These are phyloP conservation scores for Daedaleopsis nitida DNA, from an alignment of 768 basidiomycete species.

Conservation along the genomic window DNA sequence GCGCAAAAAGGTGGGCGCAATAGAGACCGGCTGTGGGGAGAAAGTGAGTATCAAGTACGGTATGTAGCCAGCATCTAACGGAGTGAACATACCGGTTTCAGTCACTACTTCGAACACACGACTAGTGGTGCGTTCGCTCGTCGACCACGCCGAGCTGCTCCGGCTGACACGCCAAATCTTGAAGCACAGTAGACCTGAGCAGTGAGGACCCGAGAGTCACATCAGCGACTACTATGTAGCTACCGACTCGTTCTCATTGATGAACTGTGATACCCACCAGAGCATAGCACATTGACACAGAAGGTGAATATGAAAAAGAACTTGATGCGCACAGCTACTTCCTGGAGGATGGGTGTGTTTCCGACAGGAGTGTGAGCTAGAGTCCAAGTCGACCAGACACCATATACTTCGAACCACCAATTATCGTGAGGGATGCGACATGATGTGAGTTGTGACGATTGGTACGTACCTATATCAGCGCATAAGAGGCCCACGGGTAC, in stretches of 20 bases:
- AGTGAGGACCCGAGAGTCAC: no score
- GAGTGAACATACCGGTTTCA: constrained; percentile 1
- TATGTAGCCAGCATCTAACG: neutral
- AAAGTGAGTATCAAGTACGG: no score
- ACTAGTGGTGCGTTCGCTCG: neutral
- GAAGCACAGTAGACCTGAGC: neutral
- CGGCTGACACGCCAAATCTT: constrained; percentile 6
- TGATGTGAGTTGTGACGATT: no score
- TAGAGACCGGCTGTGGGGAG: constrained; percentile 1
- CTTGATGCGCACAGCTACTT: neutral
- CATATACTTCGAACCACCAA: neutral
- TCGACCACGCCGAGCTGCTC: neutral
- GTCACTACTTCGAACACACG: constrained; percentile 1
- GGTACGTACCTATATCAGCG: neutral
- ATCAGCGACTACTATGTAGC: neutral
- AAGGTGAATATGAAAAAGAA: constrained; percentile 8
- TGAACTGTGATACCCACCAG: neutral
- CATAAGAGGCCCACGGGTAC: neutral
- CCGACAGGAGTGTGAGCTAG: neutral
- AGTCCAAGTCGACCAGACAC: constrained; percentile 8
- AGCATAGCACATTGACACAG: constrained; percentile 5
- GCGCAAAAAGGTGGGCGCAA: neutral
- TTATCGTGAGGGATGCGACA: no score
- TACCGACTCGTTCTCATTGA: neutral
- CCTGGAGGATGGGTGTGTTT: neutral